These are phyloP conservation scores for Brachypodium distachyon DNA, from an alignment of 202 grass and related monocot genomes.

Conservation along the genomic window DNA sequence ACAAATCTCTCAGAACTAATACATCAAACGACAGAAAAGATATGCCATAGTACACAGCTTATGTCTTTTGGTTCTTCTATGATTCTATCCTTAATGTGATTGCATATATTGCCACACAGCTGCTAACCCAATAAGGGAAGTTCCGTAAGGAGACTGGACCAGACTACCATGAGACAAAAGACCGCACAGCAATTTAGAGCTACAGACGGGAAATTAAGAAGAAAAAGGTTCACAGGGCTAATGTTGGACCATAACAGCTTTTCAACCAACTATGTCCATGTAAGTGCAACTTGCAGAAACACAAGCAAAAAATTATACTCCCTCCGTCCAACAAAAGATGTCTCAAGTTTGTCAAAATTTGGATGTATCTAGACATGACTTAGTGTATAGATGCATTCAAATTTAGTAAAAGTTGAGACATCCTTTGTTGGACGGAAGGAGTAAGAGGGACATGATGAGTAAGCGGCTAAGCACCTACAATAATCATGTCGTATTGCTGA, in stretches of 20 bases:
- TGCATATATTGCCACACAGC: not conserved
- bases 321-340: too few species aligned
- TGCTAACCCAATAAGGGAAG: too few species aligned
- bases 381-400: too few species aligned
- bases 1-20: slow-evolving; percentile 1
- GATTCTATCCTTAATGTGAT: not conserved
- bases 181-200: not conserved
- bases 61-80: too few species aligned
- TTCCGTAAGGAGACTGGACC: too few species aligned
- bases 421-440: too few species aligned
- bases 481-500: not conserved
- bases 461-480: not conserved
- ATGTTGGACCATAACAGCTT: not conserved
- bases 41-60: not conserved
- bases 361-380: too few species aligned
- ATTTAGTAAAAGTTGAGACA: too few species aligned
- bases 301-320: not conserved
- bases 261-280: not conserved
- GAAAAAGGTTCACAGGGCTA: not conserved
- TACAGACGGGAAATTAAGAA: not conserved
- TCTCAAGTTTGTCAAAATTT: too few species aligned
- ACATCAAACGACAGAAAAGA: not conserved
- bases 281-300: not conserved
- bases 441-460: not conserved
- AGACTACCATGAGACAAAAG: too few species aligned